Conservation (phyloP, 805 yeast genomes). For the Candida berthetii region DNA sequence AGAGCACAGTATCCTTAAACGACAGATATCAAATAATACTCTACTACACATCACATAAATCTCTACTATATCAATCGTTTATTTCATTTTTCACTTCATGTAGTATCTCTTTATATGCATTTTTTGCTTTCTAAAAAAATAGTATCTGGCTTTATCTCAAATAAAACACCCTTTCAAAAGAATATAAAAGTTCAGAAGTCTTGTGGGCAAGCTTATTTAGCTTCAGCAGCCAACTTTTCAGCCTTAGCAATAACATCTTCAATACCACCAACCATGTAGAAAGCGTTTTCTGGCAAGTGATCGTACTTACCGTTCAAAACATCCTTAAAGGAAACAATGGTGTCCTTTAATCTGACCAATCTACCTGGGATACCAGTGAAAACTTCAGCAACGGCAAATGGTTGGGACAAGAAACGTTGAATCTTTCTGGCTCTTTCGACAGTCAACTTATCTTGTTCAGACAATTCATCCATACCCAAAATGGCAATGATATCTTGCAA, state of each 20-base stretch:
- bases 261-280: slow-evolving; percentile 99
- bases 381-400: slow-evolving; percentile 99
- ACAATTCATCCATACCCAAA: slow-evolving; percentile 99
- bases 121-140: slow-evolving; percentile 1
- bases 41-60: too few species aligned
- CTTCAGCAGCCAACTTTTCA: slow-evolving; percentile 95
- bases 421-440: slow-evolving; percentile 99
- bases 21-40: too few species aligned
- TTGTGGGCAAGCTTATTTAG: slow-evolving; percentile 39
- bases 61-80: neutral
- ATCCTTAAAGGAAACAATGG: slow-evolving; percentile 91
- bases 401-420: slow-evolving; percentile 99
- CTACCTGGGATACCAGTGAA: slow-evolving; percentile 99
- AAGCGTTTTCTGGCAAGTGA: slow-evolving; percentile 97
- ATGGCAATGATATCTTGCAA: slow-evolving; percentile 99
- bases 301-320: slow-evolving; percentile 98
- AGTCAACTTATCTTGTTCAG: slow-evolving; percentile 96
- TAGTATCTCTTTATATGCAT: slow-evolving; percentile 1
- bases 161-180: neutral
- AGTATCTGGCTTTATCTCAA: neutral
- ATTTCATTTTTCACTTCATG: slow-evolving; percentile 1
- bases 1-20: too few species aligned
- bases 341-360: slow-evolving; percentile 94
- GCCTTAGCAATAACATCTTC: slow-evolving; percentile 99
- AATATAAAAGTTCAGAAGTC: neutral